These are phyloP conservation scores for Phaeodactylum tricornutum DNA, from an alignment of 108 stramenopile genomes.

Conservation along the genomic window DNA sequence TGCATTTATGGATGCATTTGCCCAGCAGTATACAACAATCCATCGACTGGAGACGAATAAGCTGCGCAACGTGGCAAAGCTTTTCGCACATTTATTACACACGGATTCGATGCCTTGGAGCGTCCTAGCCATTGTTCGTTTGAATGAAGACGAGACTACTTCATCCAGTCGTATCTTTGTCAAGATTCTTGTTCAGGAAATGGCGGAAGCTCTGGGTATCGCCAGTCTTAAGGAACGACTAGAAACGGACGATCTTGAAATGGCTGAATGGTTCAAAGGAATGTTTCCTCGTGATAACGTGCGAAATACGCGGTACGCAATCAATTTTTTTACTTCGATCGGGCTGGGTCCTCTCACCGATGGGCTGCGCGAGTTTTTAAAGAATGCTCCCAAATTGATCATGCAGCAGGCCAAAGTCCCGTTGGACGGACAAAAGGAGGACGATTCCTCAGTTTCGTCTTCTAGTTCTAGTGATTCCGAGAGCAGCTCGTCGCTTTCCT, in stretches of 20 bases:
- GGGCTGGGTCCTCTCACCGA: slow-evolving; percentile 98
- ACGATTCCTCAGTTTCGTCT: slow-evolving; percentile 44
- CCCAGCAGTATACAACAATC: slow-evolving; percentile 83
- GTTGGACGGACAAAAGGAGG: slow-evolving; percentile 34
- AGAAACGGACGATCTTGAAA: slow-evolving; percentile 62
- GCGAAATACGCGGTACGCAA: slow-evolving; percentile 94
- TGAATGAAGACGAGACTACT: slow-evolving; percentile 97
- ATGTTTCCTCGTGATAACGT: slow-evolving; percentile 95
- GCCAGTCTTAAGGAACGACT: slow-evolving; percentile 79
- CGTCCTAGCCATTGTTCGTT: slow-evolving; percentile 72
- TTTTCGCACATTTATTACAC: slow-evolving; percentile 96
- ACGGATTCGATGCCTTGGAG: slow-evolving; percentile 98
- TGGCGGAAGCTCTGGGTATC: slow-evolving; percentile 94
- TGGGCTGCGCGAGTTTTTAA: slow-evolving; percentile 87
- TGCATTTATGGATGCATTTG: slow-evolving; percentile 83
- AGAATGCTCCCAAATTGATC: slow-evolving; percentile 86
- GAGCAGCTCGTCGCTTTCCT: slow-evolving; percentile 23
- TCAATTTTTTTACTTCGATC: slow-evolving; percentile 98
- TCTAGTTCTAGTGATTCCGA: slow-evolving; percentile 43
- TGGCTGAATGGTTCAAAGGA: slow-evolving; percentile 71
- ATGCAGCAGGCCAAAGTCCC: slow-evolving; percentile 52
- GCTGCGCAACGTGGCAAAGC: slow-evolving; percentile 95
- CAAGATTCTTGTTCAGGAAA: slow-evolving; percentile 95
- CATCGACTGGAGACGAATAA: slow-evolving; percentile 98
- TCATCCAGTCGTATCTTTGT: slow-evolving; percentile 95